Evolutionary conservation across 2,329 filamentous ascomycete species (phyloP), one percentile per base, ranked within the genome.

Genomic region (Penicillium sp.): DNA sequence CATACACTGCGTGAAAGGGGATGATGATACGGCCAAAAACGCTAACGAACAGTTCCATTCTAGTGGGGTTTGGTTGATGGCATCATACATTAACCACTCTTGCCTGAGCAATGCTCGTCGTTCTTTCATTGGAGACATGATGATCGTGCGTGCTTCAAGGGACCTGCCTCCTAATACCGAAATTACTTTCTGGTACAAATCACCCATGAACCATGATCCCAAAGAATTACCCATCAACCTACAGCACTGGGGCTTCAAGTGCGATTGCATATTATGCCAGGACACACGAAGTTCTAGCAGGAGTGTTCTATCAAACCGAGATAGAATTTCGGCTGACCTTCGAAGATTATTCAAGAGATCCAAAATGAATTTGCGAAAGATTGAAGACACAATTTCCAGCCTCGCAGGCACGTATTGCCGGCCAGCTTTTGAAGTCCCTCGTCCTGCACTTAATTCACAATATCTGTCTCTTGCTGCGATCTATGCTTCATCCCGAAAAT

Each of bases 91-190:
- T 55, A 84, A 85, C 51, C 81, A 84, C 54, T 74, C 72, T 9
- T 85, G 82, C 60, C 15, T 73, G 4, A 62, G 63, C 8, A 84
- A 83, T 56, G 75, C 73, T 15, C 53, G 51, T 0, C 77, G 77
- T 13, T 64, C 74, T 1, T 83, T 82, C 59, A 80, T 84, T 30
- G 80, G 81, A 2, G 80, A 85, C 57, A 74, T 84, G 69, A 70
- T 75, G 55, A 71, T 84, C 7, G 44, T 84, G 18, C 77, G 79
- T 7, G 81, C 81, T 0, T 65, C 73, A 0, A 58, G 58, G 8
- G 73, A 80, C 33, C 62, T 85, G 0, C 55, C 69, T 0, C 55
- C 74, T 0, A 68, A 69, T 23, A 75, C 79, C 0, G 81, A 85
- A 61, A 56, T 85, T 6, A 58, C 62, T 1, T 74, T 77, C 49